A percentile compares a stretch with the other conserved stretches of the same genome.
phyloP scores from a whole-genome alignment of 768 basidiomycete species.

The Heimioporus sp. region DNA sequence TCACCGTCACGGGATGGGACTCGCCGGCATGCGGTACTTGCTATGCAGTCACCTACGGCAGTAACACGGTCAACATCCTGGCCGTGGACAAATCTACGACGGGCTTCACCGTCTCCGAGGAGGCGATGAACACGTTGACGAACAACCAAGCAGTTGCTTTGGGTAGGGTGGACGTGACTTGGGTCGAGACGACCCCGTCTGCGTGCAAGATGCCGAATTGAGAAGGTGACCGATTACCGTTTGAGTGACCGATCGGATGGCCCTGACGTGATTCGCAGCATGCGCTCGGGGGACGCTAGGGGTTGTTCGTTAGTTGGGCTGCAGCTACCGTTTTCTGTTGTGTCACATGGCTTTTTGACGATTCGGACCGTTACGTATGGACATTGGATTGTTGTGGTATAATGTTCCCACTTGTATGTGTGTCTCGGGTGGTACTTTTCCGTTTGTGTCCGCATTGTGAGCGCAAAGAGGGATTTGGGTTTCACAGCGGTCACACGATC shows the following conservation, averaged over 20 bases:
- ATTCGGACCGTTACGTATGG: neutral
- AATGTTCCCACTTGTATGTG: neutral
- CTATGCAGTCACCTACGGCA: conserved; percentile 27
- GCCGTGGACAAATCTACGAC: conserved; percentile 50
- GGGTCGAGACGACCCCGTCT: neutral
- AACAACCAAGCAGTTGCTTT: neutral
- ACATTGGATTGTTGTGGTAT: neutral
- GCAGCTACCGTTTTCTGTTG: neutral
- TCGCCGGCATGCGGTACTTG: conserved; percentile 29
- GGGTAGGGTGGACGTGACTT: conserved; percentile 22
- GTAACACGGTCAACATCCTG: conserved; percentile 44
- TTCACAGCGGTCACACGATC: no score
- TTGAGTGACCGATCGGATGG: neutral
- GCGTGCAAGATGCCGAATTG: neutral
- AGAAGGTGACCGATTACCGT: neutral
- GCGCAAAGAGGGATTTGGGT: no score
- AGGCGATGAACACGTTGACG: conserved; percentile 29
- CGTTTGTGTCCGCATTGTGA: no score
- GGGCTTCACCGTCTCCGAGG: conserved; percentile 38
- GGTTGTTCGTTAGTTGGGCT: neutral
- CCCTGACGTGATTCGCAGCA: conserved; percentile 1
- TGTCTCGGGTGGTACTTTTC: no score
- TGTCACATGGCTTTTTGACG: neutral
- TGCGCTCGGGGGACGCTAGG: no score
- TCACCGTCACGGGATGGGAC: conserved; percentile 20